Evolutionary conservation across 2,329 filamentous ascomycete genomes (phyloP), one percentile per base, ranked within the genome.

Genomic region (Leptosphaerulina australis): DNA sequence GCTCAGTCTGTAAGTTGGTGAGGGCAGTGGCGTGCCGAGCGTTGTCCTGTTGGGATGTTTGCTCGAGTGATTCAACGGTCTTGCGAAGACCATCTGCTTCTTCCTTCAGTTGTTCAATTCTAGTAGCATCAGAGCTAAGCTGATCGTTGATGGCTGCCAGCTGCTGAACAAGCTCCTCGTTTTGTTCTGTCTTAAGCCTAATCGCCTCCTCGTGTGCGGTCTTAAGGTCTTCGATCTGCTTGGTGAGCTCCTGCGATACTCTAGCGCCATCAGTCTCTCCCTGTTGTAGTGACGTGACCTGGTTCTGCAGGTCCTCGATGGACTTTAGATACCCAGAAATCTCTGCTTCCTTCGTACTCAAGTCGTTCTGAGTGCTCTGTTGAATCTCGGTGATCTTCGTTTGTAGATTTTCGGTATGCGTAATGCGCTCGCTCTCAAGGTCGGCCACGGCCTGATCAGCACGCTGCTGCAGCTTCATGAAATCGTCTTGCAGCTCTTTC

Each of bases 81-180:
- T 60, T 69, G 25, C 59, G 56, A 8, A 73, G 57, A 18, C 63
- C 49, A 37, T 67, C 63, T 15, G 60, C 58, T 37, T 72, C 67
- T 8, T 58, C 58, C 36, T 62, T 70, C 18, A 69, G 34, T 18
- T 60, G 57, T 36, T 69, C 58, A 1, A 69, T 40, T 33, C 67
- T 56, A 3, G 59, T 40, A 5, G 67, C 62, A 47, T 71, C 69
- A 3, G 61, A 54, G 25, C 55, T 60, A 7, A 73, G 60, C 49
- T 73, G 67, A 9, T 69, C 60, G 24, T 72, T 72, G 43, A 72
- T 61, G 7, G 67, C 67, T 40, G 72, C 64, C 22, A 72, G 34
- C 28, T 71, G 68, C 28, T 65, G 63, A 15, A 59, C 38, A 4
- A 73, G 64, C 48, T 72, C 68, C 15, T 71, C 63, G 18, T 62